Base-by-base conservation (phyloP, 352 stramenopile genomes). In the Globisporangium cystogenes region DNA sequence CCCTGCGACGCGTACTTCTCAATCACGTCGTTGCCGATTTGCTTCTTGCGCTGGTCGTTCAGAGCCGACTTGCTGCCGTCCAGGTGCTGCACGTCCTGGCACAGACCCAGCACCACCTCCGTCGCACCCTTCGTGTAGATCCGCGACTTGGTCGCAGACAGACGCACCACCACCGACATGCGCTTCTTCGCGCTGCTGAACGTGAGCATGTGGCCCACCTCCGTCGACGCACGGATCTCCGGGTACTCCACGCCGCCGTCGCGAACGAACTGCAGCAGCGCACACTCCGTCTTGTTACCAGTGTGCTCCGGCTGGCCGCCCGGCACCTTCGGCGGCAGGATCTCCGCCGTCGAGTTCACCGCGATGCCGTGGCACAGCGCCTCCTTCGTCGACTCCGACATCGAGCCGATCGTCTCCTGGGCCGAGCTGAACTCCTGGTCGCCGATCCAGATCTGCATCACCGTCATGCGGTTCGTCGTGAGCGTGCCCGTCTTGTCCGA, bases 401-500 rank as follows among this genome's bases (percentile, higher is more conserved):
- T 82, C 48, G 26, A 2, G 26, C 26, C 26, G 26, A 29, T 80
- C 74, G 31, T 75, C 74, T 0, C 69, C 29, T 86, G 65, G 0
- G 71, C 58, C 2, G 73, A 76, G 11, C 66, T 65, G 46, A 87
- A 87, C 49, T 86, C 76, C 16, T 76, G 58, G 1, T 70, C 75
- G 35, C 68, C 87, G 36, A 93, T 69, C 80, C 84, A 95, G n/a
- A 79, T 68, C 35, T 91, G 70, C 70, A 96, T 91, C 29, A 99
- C 91, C 4, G 96, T 98, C 96, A 99, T 99, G 16, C 89, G 76
- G 62, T 99, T 99, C 48, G 97, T 93, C 12, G 96, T 99, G 7
- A 99, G 79, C n/a, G 96, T 99, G 41, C 70, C 96, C 2, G 96
- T 99, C 80, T 99, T 99, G 79, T 99, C 97, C 37, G 90, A 98